Percentiles rank a stretch among this genome's conserved stretches.
phyloP scores from a whole-genome alignment of 345 rosid species.

The Citrus glauca region DNA sequence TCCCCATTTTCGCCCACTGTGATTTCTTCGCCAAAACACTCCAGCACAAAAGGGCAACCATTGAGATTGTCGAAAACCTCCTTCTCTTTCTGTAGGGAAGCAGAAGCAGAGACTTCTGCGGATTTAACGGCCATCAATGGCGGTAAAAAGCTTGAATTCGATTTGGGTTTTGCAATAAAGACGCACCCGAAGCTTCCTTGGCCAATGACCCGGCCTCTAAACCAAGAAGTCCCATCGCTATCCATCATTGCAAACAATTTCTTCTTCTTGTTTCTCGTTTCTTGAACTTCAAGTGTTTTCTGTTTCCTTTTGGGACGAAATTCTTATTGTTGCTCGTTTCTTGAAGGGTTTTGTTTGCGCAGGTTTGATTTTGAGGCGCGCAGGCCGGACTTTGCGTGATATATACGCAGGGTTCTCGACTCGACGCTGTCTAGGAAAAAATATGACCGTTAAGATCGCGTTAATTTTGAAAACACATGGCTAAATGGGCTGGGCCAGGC shows the following conservation, averaged over 20 bases:
- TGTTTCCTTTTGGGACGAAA: no score
- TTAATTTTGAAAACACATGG: no score
- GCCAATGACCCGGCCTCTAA: slow-evolving; percentile 23
- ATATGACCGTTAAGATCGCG: no score
- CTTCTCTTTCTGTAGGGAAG: slow-evolving; percentile 33
- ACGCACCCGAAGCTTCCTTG: slow-evolving; percentile 29
- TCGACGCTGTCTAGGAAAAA: no score
- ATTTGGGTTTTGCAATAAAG: slow-evolving; percentile 18
- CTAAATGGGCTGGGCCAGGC: no score
- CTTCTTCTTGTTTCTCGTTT: no score
- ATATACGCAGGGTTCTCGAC: no score
- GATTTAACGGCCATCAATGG: slow-evolving; percentile 35
- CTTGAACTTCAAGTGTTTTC: no score
- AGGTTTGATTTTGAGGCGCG: no score
- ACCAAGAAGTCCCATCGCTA: slow-evolving; percentile 12
- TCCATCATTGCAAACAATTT: not conserved
- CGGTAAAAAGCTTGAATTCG: slow-evolving; percentile 6
- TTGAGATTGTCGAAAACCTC: slow-evolving; percentile 25
- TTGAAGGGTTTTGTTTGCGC: no score
- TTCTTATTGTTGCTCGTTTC: no score
- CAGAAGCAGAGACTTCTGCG: slow-evolving; percentile 11
- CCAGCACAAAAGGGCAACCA: slow-evolving; percentile 25
- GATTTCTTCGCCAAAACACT: slow-evolving; percentile 33
- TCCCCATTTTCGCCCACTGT: slow-evolving; percentile 1
- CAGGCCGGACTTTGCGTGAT: no score